These are phyloP conservation scores for Neocatenulostroma microsporum DNA, from an alignment of 2,329 filamentous ascomycete genomes.

Conservation along the genomic window DNA sequence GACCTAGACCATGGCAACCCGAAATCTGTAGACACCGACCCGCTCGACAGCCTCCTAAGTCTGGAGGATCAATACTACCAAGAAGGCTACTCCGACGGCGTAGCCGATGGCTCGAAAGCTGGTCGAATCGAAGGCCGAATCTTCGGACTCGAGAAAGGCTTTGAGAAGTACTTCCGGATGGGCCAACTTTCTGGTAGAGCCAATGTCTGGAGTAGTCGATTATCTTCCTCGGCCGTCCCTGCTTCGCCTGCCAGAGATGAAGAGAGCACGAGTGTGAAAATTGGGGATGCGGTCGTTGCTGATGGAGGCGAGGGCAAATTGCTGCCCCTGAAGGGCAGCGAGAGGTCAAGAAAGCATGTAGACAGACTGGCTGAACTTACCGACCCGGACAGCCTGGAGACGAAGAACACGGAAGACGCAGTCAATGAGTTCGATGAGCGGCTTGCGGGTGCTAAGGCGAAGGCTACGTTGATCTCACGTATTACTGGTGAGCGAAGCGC, in stretches of 20 bases:
- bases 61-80: slow-evolving; percentile 67
- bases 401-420: slow-evolving; percentile 76
- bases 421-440: slow-evolving; percentile 90
- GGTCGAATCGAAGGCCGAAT: slow-evolving; percentile 82
- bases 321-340: slow-evolving; percentile 35
- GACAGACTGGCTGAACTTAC: slow-evolving; percentile 66
- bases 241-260: neutral
- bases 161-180: slow-evolving; percentile 80
- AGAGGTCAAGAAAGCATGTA: slow-evolving; percentile 69
- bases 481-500: slow-evolving; percentile 46
- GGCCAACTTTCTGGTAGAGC: slow-evolving; percentile 71
- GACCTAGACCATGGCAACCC: too few species aligned
- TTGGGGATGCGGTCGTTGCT: too few species aligned
- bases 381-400: slow-evolving; percentile 68
- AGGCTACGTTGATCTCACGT: slow-evolving; percentile 76
- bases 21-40: too few species aligned
- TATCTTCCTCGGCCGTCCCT: neutral
- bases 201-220: slow-evolving; percentile 71
- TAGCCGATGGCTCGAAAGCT: slow-evolving; percentile 64
- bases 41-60: slow-evolving; percentile 50
- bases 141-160: slow-evolving; percentile 86
- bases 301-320: neutral
- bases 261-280: too few species aligned
- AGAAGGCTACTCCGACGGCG: slow-evolving; percentile 70
- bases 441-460: slow-evolving; percentile 72